Conservation (phyloP, 352 stramenopile species). For the Phytophthora nicotianae region DNA sequence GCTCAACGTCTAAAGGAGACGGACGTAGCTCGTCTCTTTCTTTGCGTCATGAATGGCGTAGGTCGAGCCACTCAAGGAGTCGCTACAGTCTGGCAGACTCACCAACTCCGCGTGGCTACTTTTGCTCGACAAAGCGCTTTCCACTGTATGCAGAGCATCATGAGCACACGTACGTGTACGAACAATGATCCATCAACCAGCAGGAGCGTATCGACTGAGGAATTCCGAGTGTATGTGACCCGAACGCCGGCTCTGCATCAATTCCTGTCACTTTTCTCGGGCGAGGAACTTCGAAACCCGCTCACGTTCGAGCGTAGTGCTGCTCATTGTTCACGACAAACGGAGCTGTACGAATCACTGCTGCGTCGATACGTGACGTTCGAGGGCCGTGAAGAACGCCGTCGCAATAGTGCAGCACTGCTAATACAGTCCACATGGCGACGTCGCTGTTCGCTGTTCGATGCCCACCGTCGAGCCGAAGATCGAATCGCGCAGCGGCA, state of each 20-base stretch:
- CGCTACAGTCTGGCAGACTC: slow-evolving; percentile 41
- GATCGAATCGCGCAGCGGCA: slow-evolving; percentile 41
- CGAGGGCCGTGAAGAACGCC: slow-evolving; percentile 44
- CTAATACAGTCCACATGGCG: slow-evolving; percentile 77
- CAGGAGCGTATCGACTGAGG: slow-evolving; percentile 26
- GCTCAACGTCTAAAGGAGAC: slow-evolving; percentile 52
- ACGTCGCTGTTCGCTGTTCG: slow-evolving; percentile 46
- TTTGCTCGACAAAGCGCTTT: slow-evolving; percentile 30
- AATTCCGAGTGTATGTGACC: slow-evolving; percentile 45
- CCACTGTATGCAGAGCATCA: slow-evolving; percentile 27
- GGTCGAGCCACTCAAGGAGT: slow-evolving; percentile 56
- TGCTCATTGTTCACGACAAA: slow-evolving; percentile 37
- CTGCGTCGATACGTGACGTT: slow-evolving; percentile 57
- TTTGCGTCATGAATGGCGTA: slow-evolving; percentile 65
- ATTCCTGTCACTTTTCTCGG: slow-evolving; percentile 65
- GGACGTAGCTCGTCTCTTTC: slow-evolving; percentile 56
- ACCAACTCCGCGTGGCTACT: slow-evolving; percentile 22
- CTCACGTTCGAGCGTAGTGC: slow-evolving; percentile 45
- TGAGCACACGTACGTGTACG: slow-evolving; percentile 4
- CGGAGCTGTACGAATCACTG: slow-evolving; percentile 47
- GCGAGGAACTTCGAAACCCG: slow-evolving; percentile 69
- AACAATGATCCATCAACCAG: background rate
- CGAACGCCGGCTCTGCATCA: slow-evolving; percentile 38
- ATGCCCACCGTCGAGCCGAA: slow-evolving; percentile 32
- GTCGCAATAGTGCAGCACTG: slow-evolving; percentile 42